Evolutionary conservation across 345 rosid genomes (phyloP), one percentile per base, ranked within the genome.

Genomic region (Euphorbia tirucalli): DNA sequence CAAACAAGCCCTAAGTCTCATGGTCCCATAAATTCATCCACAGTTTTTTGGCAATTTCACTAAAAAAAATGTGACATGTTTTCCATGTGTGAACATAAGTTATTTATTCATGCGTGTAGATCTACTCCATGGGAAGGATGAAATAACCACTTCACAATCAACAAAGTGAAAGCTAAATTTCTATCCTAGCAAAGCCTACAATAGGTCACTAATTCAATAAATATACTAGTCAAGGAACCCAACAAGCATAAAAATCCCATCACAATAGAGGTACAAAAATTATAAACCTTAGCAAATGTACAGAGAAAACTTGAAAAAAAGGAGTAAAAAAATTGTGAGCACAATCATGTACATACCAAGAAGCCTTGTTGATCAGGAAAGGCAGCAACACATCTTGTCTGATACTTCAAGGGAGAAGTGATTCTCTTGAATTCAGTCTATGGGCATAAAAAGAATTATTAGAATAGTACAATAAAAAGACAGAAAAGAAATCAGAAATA

Each of bases 311-410:
- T 63, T 46, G 1, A 39, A 39, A 39, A 39, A 27, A 19, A 8
- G 24, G 0, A 62, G 5, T 14, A 27, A 13, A 27, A 65, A n/a
- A 66, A 14, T 54, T 9, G 41, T 11, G 11, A 24, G 50, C 44
- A 27, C 2, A 76, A 67, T 27, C 31, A 14, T 31, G 43, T 44
- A 43, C 86, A 15, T 89, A 96, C 99, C 91, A 96, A 72, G 81
- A 95, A 90, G 37, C 99, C 99, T 84, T 90, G 98, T 82, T 95
- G 99, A 80, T 92, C 99, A 54, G 99, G 99, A 81, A 95, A 95
- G 73, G 97, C 96, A 61, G 97, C 93, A 66, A 96, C 87, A 81
- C 96, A 91, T 81, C 99, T 87, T 37, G 98, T 91, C 83, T 91
- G 99, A 83, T 96, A 91, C 87, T 96, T 93, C 72, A 96, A 78